A percentile compares a stretch with the other conserved stretches of the same genome.
Evolutionary conservation across 352 stramenopile species (phyloP).

Genomic region (Globisporangium cylindrosporum): DNA sequence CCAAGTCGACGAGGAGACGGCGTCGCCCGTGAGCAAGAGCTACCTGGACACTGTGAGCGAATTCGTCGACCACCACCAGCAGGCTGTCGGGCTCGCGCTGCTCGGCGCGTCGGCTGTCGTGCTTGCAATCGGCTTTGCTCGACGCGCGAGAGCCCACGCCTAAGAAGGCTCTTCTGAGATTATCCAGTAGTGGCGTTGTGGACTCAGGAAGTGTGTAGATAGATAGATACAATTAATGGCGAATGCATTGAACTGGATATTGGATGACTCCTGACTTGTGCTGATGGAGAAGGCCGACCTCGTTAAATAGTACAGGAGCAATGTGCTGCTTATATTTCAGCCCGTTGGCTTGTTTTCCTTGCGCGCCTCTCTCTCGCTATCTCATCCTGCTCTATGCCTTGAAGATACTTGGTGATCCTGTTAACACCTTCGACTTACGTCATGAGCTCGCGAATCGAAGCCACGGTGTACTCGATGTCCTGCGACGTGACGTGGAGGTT

Average conservation of each 20-base stretch:
- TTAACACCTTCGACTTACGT: constrained; percentile 19
- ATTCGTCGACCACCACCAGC: constrained; percentile 50
- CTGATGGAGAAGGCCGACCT: not conserved
- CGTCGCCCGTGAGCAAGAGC: constrained; percentile 14
- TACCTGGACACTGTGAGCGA: constrained; percentile 28
- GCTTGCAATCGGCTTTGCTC: constrained; percentile 37
- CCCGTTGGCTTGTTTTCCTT: not conserved
- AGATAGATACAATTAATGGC: not conserved
- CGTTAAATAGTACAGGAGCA: not conserved
- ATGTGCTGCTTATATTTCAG: not conserved
- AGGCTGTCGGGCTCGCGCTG: constrained; percentile 38
- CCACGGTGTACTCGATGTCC: constrained; percentile 64
- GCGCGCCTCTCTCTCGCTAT: not conserved
- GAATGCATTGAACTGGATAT: not conserved
- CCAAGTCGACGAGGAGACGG: not conserved
- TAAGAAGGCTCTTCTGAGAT: not conserved
- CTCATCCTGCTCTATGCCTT: not conserved
- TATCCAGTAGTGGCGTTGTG: not conserved
- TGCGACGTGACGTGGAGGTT: constrained; percentile 69
- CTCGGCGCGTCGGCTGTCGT: constrained; percentile 36
- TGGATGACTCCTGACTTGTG: not conserved
- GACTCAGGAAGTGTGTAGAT: not conserved
- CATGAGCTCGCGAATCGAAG: constrained; percentile 55
- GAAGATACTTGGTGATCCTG: not conserved
- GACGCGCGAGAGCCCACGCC: constrained; percentile 26